A percentile compares a stretch with the other conserved stretches of the same genome.
Evolutionary conservation across 2,329 filamentous ascomycete genomes (phyloP).

Genomic region (Aspergillus intermedius): DNA sequence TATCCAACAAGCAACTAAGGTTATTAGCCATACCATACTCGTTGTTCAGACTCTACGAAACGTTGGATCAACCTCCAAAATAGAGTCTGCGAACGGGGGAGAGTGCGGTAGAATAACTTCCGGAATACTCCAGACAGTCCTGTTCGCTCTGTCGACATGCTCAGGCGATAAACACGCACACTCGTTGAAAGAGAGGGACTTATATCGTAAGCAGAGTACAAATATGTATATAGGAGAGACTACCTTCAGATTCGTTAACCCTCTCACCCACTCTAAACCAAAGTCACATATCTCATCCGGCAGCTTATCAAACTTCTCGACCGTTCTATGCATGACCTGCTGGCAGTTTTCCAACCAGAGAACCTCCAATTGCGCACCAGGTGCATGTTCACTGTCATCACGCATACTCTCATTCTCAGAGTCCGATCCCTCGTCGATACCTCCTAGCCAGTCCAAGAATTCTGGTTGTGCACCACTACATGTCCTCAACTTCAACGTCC

Average conservation of each 20-base stretch:
- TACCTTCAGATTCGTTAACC: slow-evolving; percentile 18
- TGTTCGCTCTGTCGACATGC: slow-evolving; percentile 18
- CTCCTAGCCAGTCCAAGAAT: slow-evolving; percentile 31
- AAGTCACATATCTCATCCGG: slow-evolving; percentile 10
- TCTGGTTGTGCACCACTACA: slow-evolving; percentile 27
- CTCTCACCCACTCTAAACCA: slow-evolving; percentile 23
- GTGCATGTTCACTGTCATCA: slow-evolving; percentile 4
- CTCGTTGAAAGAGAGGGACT: slow-evolving; percentile 25
- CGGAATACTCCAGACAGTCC: slow-evolving; percentile 20
- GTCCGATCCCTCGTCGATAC: slow-evolving; percentile 10
- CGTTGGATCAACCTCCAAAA: slow-evolving; percentile 21
- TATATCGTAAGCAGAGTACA: neutral
- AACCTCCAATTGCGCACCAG: slow-evolving; percentile 16
- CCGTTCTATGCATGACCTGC: slow-evolving; percentile 8
- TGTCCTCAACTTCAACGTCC: slow-evolving; percentile 23
- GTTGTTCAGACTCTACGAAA: slow-evolving; percentile 2
- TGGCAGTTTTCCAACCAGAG: slow-evolving; percentile 26
- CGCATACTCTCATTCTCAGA: neutral
- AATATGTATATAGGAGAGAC: neutral
- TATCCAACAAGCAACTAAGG: no score
- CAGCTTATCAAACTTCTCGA: slow-evolving; percentile 5
- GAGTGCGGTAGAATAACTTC: slow-evolving; percentile 19
- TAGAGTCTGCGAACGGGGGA: slow-evolving; percentile 4
- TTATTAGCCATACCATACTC: no score
- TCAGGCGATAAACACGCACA: slow-evolving; percentile 17